Percentiles rank a stretch among this genome's conserved stretches.
phyloP scores from a whole-genome alignment of 768 basidiomycete species.

The Macrolepiota fuliginosa region DNA sequence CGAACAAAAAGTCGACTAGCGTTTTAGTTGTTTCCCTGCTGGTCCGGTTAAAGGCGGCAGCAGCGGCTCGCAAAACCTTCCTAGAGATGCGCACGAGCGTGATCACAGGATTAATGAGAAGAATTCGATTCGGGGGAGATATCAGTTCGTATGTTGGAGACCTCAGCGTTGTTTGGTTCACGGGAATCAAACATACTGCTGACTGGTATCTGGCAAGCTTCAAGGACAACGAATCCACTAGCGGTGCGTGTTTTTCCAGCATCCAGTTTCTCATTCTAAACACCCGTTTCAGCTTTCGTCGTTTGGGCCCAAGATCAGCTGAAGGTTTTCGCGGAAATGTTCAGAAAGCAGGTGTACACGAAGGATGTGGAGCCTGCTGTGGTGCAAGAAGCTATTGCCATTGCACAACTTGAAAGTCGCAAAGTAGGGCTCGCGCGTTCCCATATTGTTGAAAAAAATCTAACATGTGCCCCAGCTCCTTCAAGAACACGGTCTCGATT shows the following conservation, averaged over 20 bases:
- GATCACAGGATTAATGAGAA: constrained; percentile 74
- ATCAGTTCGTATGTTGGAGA: constrained; percentile 84
- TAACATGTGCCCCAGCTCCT: constrained; percentile 51
- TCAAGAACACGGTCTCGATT: constrained; percentile 92
- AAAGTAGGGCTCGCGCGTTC: constrained; percentile 52
- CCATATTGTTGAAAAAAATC: neutral
- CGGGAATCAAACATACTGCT: constrained; percentile 93
- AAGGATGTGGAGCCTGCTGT: constrained; percentile 70
- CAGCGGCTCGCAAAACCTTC: constrained; percentile 81
- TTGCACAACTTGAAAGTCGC: constrained; percentile 78
- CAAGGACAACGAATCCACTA: constrained; percentile 92
- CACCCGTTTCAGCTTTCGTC: constrained; percentile 69
- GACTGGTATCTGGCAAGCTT: constrained; percentile 98
- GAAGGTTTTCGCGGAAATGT: constrained; percentile 78
- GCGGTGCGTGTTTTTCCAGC: constrained; percentile 53
- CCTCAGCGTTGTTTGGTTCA: constrained; percentile 86
- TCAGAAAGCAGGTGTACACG: constrained; percentile 88
- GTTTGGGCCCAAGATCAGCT: constrained; percentile 92
- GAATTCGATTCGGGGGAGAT: constrained; percentile 88
- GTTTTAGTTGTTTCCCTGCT: constrained; percentile 73
- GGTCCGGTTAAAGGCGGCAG: constrained; percentile 68
- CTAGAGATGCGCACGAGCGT: constrained; percentile 74
- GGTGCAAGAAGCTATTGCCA: constrained; percentile 74
- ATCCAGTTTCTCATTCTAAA: neutral
- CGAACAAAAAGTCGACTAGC: constrained; percentile 74